Base-by-base conservation (phyloP, 257 asterid species). In the Jacaranda mimosifolia region DNA sequence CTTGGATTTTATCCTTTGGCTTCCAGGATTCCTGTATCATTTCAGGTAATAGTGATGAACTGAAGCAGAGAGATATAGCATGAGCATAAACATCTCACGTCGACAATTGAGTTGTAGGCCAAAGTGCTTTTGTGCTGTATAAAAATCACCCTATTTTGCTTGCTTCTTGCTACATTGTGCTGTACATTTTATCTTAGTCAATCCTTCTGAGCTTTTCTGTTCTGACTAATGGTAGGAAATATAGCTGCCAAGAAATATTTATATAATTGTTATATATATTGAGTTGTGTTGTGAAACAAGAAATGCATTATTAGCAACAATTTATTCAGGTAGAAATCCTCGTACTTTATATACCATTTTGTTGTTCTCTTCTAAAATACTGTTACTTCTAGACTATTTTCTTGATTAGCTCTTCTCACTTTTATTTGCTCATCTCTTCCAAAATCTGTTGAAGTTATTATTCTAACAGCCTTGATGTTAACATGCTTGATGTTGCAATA, bases 31-130 rank as follows among this genome's bases (percentile, higher is more conserved):
- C 68, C 51, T 92, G 91, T 87, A 82, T 84, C 74, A 75, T 84
- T 83, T 86, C 76, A 79, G 87, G 79, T 85, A 79, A 85, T 84
- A 59, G 65, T 74, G 78, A 82, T 80, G 90, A 82, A 84, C 86
- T 75, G 82, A 82, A 82, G 83, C 86, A 79, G 86, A 78, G 85
- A 80, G 82, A 72, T 68, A 76, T 63, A 55, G 32, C 1, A 73
- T 11, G 77, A 81, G 81, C 70, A 64, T 43, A 62, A 55, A 63
- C 72, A 56, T 73, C 65, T 77, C 83, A 63, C 73, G 40, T 77
- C 60, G 18, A 53, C 85, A 77, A 75, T 26, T 68, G 80, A 72
- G 78, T 72, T 80, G 71, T 82, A 42, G 46, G 67, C 32, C 82
- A 36, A 63, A 78, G 69, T 81, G 78, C 67, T 77, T 81, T 86